Percentiles rank a stretch among this genome's conserved stretches.
These are phyloP conservation scores for Chrysanthemum seticuspe DNA, from an alignment of 129 eudicot species.

Conservation along the genomic window DNA sequence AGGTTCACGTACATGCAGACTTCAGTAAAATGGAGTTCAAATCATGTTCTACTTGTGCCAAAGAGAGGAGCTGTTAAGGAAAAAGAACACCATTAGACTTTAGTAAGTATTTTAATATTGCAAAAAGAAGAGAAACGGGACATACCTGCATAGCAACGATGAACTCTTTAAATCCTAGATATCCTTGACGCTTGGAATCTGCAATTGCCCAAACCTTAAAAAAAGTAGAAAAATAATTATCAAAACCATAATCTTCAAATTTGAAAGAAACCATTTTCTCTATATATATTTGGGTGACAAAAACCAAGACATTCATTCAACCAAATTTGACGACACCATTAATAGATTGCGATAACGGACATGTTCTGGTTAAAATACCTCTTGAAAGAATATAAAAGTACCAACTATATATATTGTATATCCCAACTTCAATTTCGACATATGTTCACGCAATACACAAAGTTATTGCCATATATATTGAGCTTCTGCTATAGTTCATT, in stretches of 20 bases:
- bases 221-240: neutral
- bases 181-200: conserved; percentile 88
- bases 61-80: conserved; percentile 55
- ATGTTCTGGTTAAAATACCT: no score
- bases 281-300: no score
- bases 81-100: neutral
- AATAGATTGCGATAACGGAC: no score
- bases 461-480: no score
- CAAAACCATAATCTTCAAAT: neutral
- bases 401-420: no score
- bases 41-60: conserved; percentile 88
- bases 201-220: conserved; percentile 92
- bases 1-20: conserved; percentile 42
- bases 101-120: neutral
- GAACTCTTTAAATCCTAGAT: conserved; percentile 72
- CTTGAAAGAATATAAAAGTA: no score
- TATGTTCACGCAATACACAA: no score
- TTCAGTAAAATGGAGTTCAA: conserved; percentile 49
- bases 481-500: no score
- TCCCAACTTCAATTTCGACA: no score
- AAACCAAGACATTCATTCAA: no score
- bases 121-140: neutral
- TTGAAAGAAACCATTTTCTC: no score
- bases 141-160: conserved; percentile 86
- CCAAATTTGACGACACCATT: no score